Conservation (phyloP, 2,329 filamentous ascomycete species). For the Gnomoniopsis sp. region DNA sequence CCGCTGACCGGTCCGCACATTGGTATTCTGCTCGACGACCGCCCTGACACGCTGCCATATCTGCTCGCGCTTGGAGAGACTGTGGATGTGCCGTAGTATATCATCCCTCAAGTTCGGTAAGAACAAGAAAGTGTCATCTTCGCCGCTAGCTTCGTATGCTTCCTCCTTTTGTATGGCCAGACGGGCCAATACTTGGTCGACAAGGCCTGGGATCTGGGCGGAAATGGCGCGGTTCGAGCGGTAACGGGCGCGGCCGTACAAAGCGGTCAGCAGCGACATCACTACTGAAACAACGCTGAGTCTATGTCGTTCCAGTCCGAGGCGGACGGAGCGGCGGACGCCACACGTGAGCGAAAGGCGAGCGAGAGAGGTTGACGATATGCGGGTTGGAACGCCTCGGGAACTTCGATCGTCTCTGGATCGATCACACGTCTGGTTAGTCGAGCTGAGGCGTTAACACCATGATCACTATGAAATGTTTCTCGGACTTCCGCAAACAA, state of each 20-base stretch:
- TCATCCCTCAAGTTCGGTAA: slow-evolving; percentile 90
- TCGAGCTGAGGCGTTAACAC: slow-evolving; percentile 43
- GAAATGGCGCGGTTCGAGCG: slow-evolving; percentile 61
- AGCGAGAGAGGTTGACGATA: slow-evolving; percentile 88
- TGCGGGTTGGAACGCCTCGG: slow-evolving; percentile 58
- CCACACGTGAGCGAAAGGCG: slow-evolving; percentile 82
- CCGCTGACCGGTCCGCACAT: slow-evolving; percentile 74
- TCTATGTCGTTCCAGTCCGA: slow-evolving; percentile 83
- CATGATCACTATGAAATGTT: slow-evolving; percentile 27
- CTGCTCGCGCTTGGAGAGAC: slow-evolving; percentile 68
- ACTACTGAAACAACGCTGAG: slow-evolving; percentile 71
- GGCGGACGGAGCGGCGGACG: slow-evolving; percentile 72
- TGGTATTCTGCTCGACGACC: slow-evolving; percentile 91
- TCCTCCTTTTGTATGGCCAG: slow-evolving; percentile 80
- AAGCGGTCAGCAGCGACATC: slow-evolving; percentile 40
- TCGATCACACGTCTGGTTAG: slow-evolving; percentile 82
- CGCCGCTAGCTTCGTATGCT: slow-evolving; percentile 63
- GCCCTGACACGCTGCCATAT: slow-evolving; percentile 80
- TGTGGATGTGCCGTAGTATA: slow-evolving; percentile 78
- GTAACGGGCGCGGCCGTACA: slow-evolving; percentile 65
- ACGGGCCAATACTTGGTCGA: slow-evolving; percentile 78
- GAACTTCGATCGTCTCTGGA: slow-evolving; percentile 68
- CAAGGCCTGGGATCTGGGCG: slow-evolving; percentile 75
- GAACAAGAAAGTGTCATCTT: slow-evolving; percentile 79
- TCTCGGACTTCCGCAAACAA: slow-evolving; percentile 18